Evolutionary conservation across 495 filamentous ascomycete species (phyloP), one percentile per base, ranked within the genome.

Genomic region (Poronia punctata): DNA sequence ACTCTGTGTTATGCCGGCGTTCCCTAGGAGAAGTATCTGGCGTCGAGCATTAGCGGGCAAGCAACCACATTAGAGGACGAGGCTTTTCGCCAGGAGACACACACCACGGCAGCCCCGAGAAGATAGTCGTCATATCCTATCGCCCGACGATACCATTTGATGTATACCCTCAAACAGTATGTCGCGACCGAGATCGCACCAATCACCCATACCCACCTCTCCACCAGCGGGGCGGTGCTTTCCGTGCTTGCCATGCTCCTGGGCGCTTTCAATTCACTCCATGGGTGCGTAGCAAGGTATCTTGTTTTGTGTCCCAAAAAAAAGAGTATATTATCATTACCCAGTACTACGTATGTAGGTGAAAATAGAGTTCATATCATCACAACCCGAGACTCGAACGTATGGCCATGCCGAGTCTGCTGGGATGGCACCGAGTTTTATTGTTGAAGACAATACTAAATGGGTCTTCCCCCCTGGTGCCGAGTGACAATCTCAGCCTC

Each of bases 101-200:
- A 32, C 23, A 41, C 38, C 29, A 41, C 23, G 5, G 38, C 17
- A 26, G 29, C 28, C 10, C 19, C 15, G 10, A 41, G 38, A 24
- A 9, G 8, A 33, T 34, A 34, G 38, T 41, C 38, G 28, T 41
- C 38, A 16, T 26, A 41, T 30, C 38, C 32, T 26, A 41, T 14
- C 3, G 7, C 34, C 10, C 38, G 28, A 9, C 38, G 38, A 21
- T 41, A 41, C 15, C 8, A 41, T 10, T 41, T 41, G 29, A 41
- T 41, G 15, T 33, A 41, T n/a, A 41, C 15, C 20, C 38, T 41
- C 11, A 41, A 5, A 12, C 18, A 25, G 10, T 5, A 21, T 10
- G 26, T 22, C 4, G 34, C 7, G 7, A 41, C 5, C 5, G 28
- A 24, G 9, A 41, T 2, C 19, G n/a, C 38, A 1, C 28, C 21